Conservation (phyloP, 352 stramenopile species). For the Pythium apleroticum region DNA sequence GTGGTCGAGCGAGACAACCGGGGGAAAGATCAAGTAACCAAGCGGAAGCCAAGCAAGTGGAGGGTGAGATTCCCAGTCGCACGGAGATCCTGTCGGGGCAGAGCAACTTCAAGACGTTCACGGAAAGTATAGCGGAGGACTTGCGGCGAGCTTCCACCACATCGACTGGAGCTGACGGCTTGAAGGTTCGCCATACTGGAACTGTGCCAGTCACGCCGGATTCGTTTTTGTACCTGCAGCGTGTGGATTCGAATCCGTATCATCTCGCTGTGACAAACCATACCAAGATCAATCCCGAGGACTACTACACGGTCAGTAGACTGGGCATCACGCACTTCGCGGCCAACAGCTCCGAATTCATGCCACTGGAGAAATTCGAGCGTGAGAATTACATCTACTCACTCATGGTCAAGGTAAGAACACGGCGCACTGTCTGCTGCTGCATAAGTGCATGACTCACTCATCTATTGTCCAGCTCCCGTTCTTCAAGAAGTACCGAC, state of each 20-base stretch:
- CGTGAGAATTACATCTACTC: conserved; percentile 91
- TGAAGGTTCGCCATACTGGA: neutral
- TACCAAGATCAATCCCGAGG: conserved; percentile 56
- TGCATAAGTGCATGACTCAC: neutral
- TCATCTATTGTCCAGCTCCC: conserved; percentile 33
- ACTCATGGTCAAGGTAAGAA: conserved; percentile 62
- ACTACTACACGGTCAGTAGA: conserved; percentile 91
- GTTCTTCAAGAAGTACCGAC: conserved; percentile 89
- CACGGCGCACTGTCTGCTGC: neutral
- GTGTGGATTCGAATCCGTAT: conserved; percentile 78
- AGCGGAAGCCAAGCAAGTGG: neutral
- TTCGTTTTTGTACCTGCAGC: conserved; percentile 75
- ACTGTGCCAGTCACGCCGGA: conserved; percentile 36
- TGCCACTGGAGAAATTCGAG: conserved; percentile 87
- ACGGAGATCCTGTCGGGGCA: conserved; percentile 48
- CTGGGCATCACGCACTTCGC: conserved; percentile 90
- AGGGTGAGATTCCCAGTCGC: conserved; percentile 16
- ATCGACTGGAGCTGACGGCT: neutral
- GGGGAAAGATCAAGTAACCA: neutral
- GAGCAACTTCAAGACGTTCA: conserved; percentile 58
- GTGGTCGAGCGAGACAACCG: neutral
- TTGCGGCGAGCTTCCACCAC: conserved; percentile 23
- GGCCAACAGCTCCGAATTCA: conserved; percentile 82
- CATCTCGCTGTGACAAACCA: conserved; percentile 67
- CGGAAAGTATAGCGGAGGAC: conserved; percentile 52